Base-by-base conservation (phyloP, 495 filamentous ascomycete species). In the Cercophora newfieldiana region DNA sequence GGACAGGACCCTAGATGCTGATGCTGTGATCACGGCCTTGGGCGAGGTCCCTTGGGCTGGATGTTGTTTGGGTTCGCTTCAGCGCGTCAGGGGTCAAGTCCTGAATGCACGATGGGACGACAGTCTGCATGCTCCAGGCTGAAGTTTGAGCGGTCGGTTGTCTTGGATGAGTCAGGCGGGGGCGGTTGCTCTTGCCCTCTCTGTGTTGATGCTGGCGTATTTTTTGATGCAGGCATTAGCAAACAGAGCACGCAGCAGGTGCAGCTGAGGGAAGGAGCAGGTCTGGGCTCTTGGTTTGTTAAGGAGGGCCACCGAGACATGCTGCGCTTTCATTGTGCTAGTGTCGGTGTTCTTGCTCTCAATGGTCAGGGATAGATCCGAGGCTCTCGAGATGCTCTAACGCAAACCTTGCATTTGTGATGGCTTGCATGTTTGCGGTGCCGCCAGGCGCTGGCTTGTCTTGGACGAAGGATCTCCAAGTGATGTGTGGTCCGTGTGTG, bases 1-100 rank as follows among this genome's bases (percentile, higher is more conserved):
- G 50, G 50, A 53, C 50, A 53, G 50, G 50, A 53, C 50, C 50
- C 50, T 53, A 53, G 50, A 26, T 53, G 50, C 50, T 53, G 50
- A 53, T 26, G 50, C 24, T 53, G 50, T 53, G 50, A 26, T 7
- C 21, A 51, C 16, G 5, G 48, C 18, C 50, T 8, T 53, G n/a
- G 3, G 19, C 7, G 50, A 7, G n/a, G n/a, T 53, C 50, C 19
- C 21, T 24, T 22, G 50, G 25, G 10, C 8, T 22, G 50, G 25
- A 22, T 22, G 19, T 24, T 22, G 50, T n/a, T 53, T 22, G 50
- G 16, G 5, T 5, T 51, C 37, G 50, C 50, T 53, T 26, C 50
- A 24, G 50, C 50, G 37, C 37, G 37, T 14, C 37, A 44, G 12
- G 37, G 37, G 2, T 14, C 37, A 44, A 16, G 37, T 14, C 37